Base-by-base conservation (phyloP, 345 rosid species). In the Pseudoturritis turrita region DNA sequence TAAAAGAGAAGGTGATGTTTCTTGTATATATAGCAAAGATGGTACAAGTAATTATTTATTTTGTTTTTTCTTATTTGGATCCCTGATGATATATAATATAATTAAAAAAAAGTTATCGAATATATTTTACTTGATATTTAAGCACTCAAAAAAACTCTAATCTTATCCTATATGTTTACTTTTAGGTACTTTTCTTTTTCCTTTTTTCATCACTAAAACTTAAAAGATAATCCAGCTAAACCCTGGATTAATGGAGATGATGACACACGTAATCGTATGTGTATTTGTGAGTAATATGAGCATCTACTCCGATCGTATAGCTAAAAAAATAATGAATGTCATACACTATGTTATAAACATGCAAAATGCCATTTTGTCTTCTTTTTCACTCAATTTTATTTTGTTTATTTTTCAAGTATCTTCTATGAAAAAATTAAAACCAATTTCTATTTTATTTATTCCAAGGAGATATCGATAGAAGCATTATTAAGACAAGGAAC, bases 11-110 rank as follows among this genome's bases (percentile, higher is more conserved):
- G 44, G 14, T 35, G 59, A 39, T 47, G 17, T 43, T 68, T 62
- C 75, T 62, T 76, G 70, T 68, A 76, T 54, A 76, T 62, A 62
- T 69, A 68, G 59, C 53, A 68, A 76, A 69, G 43, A 33, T 75
- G 29, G 43, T 67, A 37, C 49, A 47, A 17, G 57, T 65, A 49
- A 26, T 49, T 25, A 26, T 49, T 25, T 37, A 18, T 59, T 52
- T 21, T 11, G 3, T 26, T 25, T 29, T 45, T 14, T 44, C 52
- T 62, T 61, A 7, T 1, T 44, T 57, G 72, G 63, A 12, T 72
- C 3, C 13, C 29, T 47, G 26, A 41, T 65, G 5, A 21, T 49
- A 31, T 47, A 9, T 8, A 33, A 33, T 7, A 9, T 33, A 2
- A 7, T 33, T 33, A 33, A 8, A 33, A 0, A 7, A 33, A 9